Conservation (phyloP, 2,329 filamentous ascomycete species). For the Oidium heveae region DNA sequence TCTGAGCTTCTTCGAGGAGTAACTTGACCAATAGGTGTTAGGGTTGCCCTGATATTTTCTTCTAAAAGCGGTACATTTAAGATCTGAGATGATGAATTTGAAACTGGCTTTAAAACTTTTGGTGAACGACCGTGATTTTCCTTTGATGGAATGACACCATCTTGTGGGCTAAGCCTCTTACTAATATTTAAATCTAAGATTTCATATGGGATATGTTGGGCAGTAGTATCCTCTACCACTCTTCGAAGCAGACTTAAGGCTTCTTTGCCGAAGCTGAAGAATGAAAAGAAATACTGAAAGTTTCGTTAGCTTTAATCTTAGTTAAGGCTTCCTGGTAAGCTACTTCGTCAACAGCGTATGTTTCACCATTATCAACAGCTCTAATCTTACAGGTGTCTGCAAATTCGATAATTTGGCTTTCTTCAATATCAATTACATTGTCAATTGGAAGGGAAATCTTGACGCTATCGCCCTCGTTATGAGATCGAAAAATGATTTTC, state of each 20-base stretch:
- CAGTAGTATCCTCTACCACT: conserved; percentile 13
- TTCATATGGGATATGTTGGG: conserved; percentile 13
- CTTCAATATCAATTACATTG: conserved; percentile 80
- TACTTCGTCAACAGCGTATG: conserved; percentile 84
- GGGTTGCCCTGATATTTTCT: conserved; percentile 34
- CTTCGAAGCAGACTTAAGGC: conserved; percentile 48
- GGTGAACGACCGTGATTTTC: background rate
- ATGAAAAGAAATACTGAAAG: conserved; percentile 79
- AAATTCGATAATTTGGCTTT: conserved; percentile 72
- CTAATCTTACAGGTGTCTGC: conserved; percentile 84
- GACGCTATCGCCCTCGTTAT: conserved; percentile 90
- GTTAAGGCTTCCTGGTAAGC: conserved; percentile 5
- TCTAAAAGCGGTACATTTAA: conserved; percentile 15
- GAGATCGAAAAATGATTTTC: conserved; percentile 81
- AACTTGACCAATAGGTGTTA: conserved; percentile 21
- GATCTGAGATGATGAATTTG: conserved; percentile 8
- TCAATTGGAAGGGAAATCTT: conserved; percentile 80
- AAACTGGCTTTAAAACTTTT: conserved; percentile 4
- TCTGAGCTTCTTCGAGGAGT: conserved; percentile 33
- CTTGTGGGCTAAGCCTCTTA: conserved; percentile 2
- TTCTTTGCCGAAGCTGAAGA: conserved; percentile 67
- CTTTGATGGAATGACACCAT: conserved; percentile 7
- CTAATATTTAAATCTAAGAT: conserved; percentile 3
- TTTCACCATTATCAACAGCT: conserved; percentile 82
- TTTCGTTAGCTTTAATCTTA: conserved; percentile 8